A percentile compares a stretch with the other conserved stretches of the same genome.
phyloP scores from a whole-genome alignment of 106 monocot species.

The Dactylorhiza incarnata region DNA sequence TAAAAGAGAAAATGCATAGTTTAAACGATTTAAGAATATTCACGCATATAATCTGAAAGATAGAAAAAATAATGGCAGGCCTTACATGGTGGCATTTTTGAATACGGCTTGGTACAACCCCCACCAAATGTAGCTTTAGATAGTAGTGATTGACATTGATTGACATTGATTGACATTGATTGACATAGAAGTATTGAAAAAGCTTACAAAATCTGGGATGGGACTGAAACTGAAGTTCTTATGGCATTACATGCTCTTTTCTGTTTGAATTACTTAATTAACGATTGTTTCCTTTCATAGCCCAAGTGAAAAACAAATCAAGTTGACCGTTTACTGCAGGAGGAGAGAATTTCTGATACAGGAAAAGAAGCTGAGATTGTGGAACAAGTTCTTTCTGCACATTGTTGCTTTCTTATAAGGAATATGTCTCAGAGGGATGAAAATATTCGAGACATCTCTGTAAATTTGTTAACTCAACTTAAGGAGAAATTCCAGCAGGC shows the following conservation, averaged over 20 bases:
- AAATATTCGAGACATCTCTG: conserved; percentile 81
- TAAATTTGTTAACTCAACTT: conserved; percentile 65
- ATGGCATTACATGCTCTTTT: background rate
- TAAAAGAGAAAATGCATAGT: background rate
- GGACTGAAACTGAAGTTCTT: background rate
- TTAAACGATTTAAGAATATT: background rate
- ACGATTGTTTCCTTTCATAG: background rate
- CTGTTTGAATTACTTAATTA: background rate
- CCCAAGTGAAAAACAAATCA: background rate
- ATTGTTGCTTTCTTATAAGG: conserved; percentile 93
- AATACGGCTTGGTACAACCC: background rate
- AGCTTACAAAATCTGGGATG: background rate
- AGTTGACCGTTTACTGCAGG: conserved; percentile 35
- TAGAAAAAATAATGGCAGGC: background rate
- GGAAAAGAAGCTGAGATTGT: conserved; percentile 76
- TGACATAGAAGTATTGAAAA: background rate
- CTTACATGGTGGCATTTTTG: background rate
- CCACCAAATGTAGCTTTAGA: background rate
- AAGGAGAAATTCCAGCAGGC: conserved; percentile 96
- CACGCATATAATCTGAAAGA: background rate
- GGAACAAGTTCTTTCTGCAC: conserved; percentile 74
- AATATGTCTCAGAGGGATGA: conserved; percentile 94
- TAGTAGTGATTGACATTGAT: background rate
- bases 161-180: background rate
- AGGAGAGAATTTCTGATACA: conserved; percentile 76